Evolutionary conservation across 1,284 basidiomycete genomes (phyloP).

Genomic region (Apiotrichum gracile): DNA sequence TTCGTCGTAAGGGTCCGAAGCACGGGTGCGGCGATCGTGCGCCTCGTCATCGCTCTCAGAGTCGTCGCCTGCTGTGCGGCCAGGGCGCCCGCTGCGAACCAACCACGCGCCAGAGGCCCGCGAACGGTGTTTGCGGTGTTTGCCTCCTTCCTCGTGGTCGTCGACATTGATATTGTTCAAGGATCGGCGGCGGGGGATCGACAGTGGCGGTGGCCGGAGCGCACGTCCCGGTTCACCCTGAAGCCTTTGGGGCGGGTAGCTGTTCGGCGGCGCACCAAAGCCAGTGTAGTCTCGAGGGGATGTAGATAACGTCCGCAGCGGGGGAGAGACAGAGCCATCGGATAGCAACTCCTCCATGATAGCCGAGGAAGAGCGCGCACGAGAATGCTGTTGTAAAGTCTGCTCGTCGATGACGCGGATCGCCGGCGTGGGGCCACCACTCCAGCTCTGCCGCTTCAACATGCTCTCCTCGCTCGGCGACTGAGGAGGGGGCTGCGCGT

Average conservation of each 20-base stretch:
- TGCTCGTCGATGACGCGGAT: conserved; percentile 22
- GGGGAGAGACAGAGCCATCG: not conserved
- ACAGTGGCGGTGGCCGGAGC: conserved; percentile 26
- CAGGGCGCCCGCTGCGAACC: not conserved
- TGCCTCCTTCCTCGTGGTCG: conserved; percentile 13
- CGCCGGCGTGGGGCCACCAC: conserved; percentile 11
- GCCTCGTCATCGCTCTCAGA: conserved; percentile 6
- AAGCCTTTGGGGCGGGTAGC: conserved; percentile 4
- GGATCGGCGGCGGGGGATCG: conserved; percentile 34
- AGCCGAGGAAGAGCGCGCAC: conserved; percentile 27
- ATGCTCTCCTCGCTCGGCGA: conserved; percentile 9
- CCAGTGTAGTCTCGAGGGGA: not conserved
- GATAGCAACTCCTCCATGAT: conserved; percentile 23
- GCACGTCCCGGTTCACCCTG: conserved; percentile 22
- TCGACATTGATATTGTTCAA: conserved; percentile 30
- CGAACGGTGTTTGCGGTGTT: conserved; percentile 4
- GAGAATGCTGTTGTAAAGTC: conserved; percentile 10
- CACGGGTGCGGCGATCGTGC: not conserved
- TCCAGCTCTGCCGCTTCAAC: conserved; percentile 1
- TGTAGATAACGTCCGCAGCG: conserved; percentile 6
- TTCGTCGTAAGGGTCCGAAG: conserved; percentile 29
- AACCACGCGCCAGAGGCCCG: conserved; percentile 8
- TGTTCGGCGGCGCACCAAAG: not conserved
- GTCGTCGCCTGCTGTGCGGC: not conserved
- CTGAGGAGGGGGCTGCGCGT: not conserved